Conservation (phyloP, 2,329 filamentous ascomycete genomes). For the Gliomastix tumulicola region DNA sequence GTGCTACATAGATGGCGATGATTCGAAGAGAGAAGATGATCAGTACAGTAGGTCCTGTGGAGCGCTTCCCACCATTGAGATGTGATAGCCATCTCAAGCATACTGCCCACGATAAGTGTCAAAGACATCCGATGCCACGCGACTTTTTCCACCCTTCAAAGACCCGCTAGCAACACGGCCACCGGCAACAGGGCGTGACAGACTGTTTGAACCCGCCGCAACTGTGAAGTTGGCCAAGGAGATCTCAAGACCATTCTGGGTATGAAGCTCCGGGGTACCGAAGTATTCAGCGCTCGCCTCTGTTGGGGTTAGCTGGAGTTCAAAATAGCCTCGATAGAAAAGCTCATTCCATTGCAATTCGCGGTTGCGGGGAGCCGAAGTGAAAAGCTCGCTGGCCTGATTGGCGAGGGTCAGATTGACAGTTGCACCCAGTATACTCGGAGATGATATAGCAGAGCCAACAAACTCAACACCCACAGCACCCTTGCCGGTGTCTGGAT, state of each 20-base stretch:
- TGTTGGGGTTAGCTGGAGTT: constrained; percentile 50
- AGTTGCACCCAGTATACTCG: constrained; percentile 38
- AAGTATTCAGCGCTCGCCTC: constrained; percentile 58
- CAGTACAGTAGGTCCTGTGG: no score
- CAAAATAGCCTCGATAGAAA: constrained; percentile 69
- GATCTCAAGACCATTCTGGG: constrained; percentile 56
- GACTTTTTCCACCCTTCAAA: constrained; percentile 41
- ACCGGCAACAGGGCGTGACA: constrained; percentile 34
- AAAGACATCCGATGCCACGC: no score
- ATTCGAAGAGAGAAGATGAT: no score
- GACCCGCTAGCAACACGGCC: constrained; percentile 45
- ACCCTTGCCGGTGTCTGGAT: constrained; percentile 39
- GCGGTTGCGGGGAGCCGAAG: constrained; percentile 42
- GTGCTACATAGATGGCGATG: no score
- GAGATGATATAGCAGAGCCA: constrained; percentile 56
- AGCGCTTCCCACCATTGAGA: no score
- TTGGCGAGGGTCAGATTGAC: constrained; percentile 32
- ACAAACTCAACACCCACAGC: constrained; percentile 54
- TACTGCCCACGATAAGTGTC: no score
- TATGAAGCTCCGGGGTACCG: constrained; percentile 49
- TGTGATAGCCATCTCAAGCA: no score
- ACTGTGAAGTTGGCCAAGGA: constrained; percentile 66
- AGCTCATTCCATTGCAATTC: constrained; percentile 68
- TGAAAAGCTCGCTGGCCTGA: no score
- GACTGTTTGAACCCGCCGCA: constrained; percentile 49